These are phyloP conservation scores for Phialocephala subalpina DNA, from an alignment of 2,329 filamentous ascomycete species.

Conservation along the genomic window DNA sequence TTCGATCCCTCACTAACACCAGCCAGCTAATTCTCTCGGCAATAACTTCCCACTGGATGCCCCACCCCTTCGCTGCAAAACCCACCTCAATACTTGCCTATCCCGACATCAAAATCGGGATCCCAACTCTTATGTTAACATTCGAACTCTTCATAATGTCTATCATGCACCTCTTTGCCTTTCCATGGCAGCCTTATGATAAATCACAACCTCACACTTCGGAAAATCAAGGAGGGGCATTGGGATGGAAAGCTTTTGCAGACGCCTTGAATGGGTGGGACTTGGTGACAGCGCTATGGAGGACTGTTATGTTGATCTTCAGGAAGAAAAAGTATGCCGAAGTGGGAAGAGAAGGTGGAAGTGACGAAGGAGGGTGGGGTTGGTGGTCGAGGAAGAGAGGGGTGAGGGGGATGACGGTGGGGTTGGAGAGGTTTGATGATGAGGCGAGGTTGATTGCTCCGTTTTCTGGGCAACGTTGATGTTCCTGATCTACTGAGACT, in stretches of 20 bases:
- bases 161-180: conserved; percentile 7
- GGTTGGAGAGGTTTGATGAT: not conserved
- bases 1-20: not conserved
- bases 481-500: not conserved
- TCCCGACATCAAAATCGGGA: conserved; percentile 10
- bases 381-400: not conserved
- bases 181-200: conserved; percentile 4
- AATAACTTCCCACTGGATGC: conserved; percentile 1
- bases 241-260: not conserved
- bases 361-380: not conserved
- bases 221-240: not conserved
- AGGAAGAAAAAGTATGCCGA: not conserved
- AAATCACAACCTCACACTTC: not conserved
- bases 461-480: not conserved
- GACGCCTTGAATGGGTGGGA: conserved; percentile 9
- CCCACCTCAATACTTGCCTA: not conserved
- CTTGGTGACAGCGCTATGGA: not conserved
- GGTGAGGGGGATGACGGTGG: not conserved
- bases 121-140: conserved; percentile 1
- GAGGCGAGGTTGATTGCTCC: not conserved
- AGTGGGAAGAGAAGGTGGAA: conserved; percentile 2
- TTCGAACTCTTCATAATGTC: conserved; percentile 8
- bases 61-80: not conserved
- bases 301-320: not conserved
- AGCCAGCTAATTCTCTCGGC: not conserved